Evolutionary conservation across 2,329 filamentous ascomycete genomes (phyloP).

Genomic region (Gliomastix tumulicola): DNA sequence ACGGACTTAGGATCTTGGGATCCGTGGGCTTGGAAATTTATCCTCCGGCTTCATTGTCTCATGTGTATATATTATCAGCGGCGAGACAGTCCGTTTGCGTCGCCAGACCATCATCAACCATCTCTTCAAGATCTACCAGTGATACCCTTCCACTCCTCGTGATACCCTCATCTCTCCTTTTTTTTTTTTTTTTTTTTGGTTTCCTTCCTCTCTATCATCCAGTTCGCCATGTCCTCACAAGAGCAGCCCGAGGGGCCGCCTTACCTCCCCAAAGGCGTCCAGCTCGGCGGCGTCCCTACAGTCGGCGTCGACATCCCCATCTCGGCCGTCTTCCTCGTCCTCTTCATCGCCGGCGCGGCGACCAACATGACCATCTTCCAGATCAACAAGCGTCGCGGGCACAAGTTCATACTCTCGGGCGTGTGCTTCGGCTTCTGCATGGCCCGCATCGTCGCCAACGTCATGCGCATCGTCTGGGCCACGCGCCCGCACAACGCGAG

Average conservation of each 20-base stretch:
- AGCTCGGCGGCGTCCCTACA: constrained; percentile 51
- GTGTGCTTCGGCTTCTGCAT: constrained; percentile 53
- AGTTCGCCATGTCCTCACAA: constrained; percentile 2
- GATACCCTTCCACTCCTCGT: too few relatives aligned
- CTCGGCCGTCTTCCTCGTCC: constrained; percentile 51
- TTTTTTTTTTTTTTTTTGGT: too few relatives aligned
- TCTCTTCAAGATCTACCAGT: too few relatives aligned
- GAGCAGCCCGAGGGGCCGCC: constrained; percentile 25
- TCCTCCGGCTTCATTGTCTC: too few relatives aligned
- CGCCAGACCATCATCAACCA: too few relatives aligned
- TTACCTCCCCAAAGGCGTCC: constrained; percentile 33
- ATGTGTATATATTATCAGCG: too few relatives aligned
- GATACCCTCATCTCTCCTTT: too few relatives aligned
- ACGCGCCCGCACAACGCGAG: constrained; percentile 26
- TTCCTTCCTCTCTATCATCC: too few relatives aligned
- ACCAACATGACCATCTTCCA: constrained; percentile 53
- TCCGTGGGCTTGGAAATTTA: too few relatives aligned
- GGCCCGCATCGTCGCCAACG: constrained; percentile 43
- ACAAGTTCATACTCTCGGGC: constrained; percentile 54
- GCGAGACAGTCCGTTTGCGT: too few relatives aligned
- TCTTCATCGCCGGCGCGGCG: constrained; percentile 47
- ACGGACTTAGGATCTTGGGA: too few relatives aligned
- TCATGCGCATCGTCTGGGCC: constrained; percentile 47
- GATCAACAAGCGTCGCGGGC: constrained; percentile 36
- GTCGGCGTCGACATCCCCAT: constrained; percentile 56